A percentile compares a stretch with the other conserved stretches of the same genome.
phyloP scores from a whole-genome alignment of 2,329 filamentous ascomycete genomes.

The Colletotrichum costaricense region DNA sequence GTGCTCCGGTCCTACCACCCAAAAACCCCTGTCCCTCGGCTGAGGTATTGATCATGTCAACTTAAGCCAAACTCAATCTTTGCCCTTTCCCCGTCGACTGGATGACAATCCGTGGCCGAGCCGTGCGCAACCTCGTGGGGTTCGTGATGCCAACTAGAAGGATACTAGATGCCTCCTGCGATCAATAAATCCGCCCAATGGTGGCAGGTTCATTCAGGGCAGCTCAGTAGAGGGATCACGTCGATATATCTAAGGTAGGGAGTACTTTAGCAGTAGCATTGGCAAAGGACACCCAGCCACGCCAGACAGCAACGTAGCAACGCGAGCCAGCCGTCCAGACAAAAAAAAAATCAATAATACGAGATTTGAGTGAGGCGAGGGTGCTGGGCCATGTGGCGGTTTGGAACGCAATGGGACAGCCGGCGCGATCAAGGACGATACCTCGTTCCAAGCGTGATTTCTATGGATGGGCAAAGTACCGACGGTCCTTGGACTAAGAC shows the following conservation, averaged over 20 bases:
- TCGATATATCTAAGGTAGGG: background rate
- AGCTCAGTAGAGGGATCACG: background rate
- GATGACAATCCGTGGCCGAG: background rate
- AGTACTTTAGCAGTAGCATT: background rate
- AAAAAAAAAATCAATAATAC: conserved; percentile 18
- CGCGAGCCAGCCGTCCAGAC: conserved; percentile 4
- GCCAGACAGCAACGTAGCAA: background rate
- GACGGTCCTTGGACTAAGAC: background rate
- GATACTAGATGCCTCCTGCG: background rate
- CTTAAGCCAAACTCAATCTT: conserved; percentile 5
- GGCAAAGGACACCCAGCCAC: background rate
- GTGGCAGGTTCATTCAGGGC: background rate
- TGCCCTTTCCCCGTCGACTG: background rate
- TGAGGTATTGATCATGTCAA: conserved; percentile 11
- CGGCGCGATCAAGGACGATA: background rate
- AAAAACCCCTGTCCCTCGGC: background rate
- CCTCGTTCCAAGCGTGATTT: background rate
- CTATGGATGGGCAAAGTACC: background rate
- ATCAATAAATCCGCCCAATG: background rate
- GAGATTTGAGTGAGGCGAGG: conserved; percentile 26
- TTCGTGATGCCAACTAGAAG: background rate
- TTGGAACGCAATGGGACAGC: conserved; percentile 22
- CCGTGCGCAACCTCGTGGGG: background rate
- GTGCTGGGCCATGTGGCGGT: conserved; percentile 25
- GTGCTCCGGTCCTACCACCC: background rate